phyloP scores from a whole-genome alignment of 2,329 filamentous ascomycete genomes.

The Fusarium newnesense region DNA sequence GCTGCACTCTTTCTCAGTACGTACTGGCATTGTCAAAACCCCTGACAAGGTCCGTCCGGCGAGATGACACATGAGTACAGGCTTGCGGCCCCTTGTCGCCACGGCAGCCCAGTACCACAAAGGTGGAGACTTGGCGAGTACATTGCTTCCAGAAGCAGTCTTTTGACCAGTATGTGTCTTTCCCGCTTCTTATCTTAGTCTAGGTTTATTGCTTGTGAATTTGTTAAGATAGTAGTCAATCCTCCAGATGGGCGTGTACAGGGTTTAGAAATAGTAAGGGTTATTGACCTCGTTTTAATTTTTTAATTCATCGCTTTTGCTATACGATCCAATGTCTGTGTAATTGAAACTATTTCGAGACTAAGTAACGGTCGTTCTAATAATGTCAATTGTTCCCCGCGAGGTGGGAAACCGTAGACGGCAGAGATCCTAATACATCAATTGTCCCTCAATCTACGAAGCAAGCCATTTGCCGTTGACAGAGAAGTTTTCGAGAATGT shows the following conservation, averaged over 20 bases:
- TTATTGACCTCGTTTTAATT: neutral
- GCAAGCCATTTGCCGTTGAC: slow-evolving; percentile 17
- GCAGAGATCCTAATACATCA: slow-evolving; percentile 72
- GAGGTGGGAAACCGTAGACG: slow-evolving; percentile 57
- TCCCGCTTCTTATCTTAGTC: slow-evolving; percentile 24
- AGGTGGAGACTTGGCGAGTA: slow-evolving; percentile 35
- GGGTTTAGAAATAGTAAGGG: slow-evolving; percentile 3
- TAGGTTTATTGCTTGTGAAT: slow-evolving; percentile 33
- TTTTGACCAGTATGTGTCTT: slow-evolving; percentile 40
- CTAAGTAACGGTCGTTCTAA: slow-evolving; percentile 36
- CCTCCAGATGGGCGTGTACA: neutral
- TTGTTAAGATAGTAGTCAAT: slow-evolving; percentile 25
- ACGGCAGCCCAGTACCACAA: slow-evolving; percentile 29
- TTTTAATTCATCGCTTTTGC: slow-evolving; percentile 1
- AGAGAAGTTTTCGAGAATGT: neutral
- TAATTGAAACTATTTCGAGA: slow-evolving; percentile 33
- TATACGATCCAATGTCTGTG: slow-evolving; percentile 20
- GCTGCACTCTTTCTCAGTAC: slow-evolving; percentile 38
- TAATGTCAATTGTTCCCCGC: slow-evolving; percentile 47
- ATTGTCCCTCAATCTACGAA: slow-evolving; percentile 66
- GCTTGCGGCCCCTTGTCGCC: slow-evolving; percentile 37
- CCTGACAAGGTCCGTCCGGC: slow-evolving; percentile 38
- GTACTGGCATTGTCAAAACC: slow-evolving; percentile 43
- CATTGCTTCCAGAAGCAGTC: slow-evolving; percentile 25
- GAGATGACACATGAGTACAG: slow-evolving; percentile 46